Evolutionary conservation across 805 yeast genomes (phyloP).

Genomic region (Monosporozyma aquatica): DNA sequence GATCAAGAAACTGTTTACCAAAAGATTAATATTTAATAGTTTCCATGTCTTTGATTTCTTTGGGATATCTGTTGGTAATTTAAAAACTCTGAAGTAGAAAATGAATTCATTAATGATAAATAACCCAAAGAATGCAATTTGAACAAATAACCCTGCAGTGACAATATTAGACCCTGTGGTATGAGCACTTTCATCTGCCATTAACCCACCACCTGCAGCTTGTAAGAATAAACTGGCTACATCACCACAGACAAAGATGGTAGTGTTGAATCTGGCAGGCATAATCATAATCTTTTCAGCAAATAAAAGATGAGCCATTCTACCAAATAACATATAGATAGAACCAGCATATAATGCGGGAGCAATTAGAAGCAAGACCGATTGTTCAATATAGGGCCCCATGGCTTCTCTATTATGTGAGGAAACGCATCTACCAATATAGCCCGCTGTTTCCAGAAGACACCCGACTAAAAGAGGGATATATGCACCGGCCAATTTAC

Average conservation of each 20-base stretch:
- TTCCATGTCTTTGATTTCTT: conserved; percentile 9
- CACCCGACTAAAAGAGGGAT: conserved; percentile 25
- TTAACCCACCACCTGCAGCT: conserved; percentile 29
- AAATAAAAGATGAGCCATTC: conserved; percentile 15
- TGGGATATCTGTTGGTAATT: conserved; percentile 3
- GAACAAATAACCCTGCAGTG: conserved; percentile 28
- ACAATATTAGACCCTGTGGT: conserved; percentile 19
- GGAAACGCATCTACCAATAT: conserved; percentile 19
- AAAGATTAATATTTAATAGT: conserved; percentile 9
- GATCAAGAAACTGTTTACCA: conserved; percentile 15
- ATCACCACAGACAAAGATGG: conserved; percentile 29
- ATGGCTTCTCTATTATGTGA: conserved; percentile 6
- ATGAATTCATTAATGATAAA: conserved; percentile 19
- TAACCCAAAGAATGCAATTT: conserved; percentile 25
- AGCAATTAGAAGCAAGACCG: conserved; percentile 23
- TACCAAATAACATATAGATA: conserved; percentile 28
- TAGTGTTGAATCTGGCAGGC: conserved; percentile 20
- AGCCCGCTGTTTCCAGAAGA: conserved; percentile 22
- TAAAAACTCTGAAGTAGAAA: conserved; percentile 10
- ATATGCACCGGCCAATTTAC: conserved; percentile 8
- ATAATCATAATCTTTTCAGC: conserved; percentile 15
- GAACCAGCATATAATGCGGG: conserved; percentile 30
- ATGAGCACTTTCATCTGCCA: conserved; percentile 6
- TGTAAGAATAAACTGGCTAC: conserved; percentile 26
- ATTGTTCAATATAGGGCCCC: conserved; percentile 21